Conservation (phyloP, 2,329 filamentous ascomycete genomes). For the Leptoxyphium fumago region DNA sequence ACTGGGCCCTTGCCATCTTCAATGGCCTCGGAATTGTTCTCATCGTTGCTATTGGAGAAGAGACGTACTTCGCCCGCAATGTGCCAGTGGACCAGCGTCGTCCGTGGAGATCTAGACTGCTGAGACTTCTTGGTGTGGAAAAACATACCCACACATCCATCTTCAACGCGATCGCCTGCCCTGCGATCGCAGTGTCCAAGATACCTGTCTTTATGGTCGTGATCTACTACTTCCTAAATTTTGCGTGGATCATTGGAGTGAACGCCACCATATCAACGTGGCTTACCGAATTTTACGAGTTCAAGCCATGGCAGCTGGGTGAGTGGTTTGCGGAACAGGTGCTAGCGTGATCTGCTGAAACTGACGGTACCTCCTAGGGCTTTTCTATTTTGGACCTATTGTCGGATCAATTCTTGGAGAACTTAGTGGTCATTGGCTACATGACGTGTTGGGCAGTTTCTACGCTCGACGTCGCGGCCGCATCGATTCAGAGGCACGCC, state of each 20-base stretch:
- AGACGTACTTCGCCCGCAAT: conserved; percentile 37
- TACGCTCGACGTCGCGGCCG: conserved; percentile 32
- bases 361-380: conserved; percentile 24
- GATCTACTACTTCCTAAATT: conserved; percentile 25
- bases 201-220: conserved; percentile 22
- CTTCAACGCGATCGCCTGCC: conserved; percentile 22
- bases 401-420: conserved; percentile 41
- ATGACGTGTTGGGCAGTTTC: conserved; percentile 34
- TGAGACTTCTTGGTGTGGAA: conserved; percentile 22
- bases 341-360: too few relatives aligned
- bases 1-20: conserved; percentile 30
- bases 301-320: conserved; percentile 18
- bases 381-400: conserved; percentile 45
- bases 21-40: conserved; percentile 22
- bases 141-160: conserved; percentile 20
- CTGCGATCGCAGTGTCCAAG: conserved; percentile 24
- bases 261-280: conserved; percentile 13
- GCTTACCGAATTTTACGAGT: conserved; percentile 23
- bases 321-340: neutral
- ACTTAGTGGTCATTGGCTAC: conserved; percentile 40
- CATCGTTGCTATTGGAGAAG: conserved; percentile 28
- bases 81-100: conserved; percentile 19
- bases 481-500: conserved; percentile 43
- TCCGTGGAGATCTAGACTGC: conserved; percentile 15
- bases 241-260: conserved; percentile 13